Percentiles rank a stretch among this genome's conserved stretches.
Evolutionary conservation across 2,329 filamentous ascomycete species (phyloP).

Genomic region (Atkinsonella hypoxylon): DNA sequence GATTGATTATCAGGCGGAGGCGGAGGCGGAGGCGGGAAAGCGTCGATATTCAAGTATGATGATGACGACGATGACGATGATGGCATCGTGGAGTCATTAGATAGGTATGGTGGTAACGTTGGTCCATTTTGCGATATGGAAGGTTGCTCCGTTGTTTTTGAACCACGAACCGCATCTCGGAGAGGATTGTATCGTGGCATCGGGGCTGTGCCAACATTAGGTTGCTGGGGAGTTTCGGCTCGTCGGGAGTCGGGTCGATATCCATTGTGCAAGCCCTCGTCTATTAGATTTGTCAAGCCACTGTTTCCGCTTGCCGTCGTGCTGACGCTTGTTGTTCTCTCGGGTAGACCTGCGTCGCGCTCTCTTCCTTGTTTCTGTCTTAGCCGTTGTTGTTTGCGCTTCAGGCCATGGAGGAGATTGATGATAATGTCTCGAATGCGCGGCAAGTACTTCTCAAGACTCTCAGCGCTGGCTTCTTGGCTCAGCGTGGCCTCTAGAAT

Average conservation of each 20-base stretch:
- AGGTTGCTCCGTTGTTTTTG: conserved; percentile 47
- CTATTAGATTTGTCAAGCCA: conserved; percentile 42
- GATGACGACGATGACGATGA: conserved; percentile 26
- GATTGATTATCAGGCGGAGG: conserved; percentile 71
- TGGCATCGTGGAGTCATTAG: conserved; percentile 42
- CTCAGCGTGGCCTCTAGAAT: conserved; percentile 94
- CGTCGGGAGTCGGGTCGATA: conserved; percentile 30
- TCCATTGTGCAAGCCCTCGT: conserved; percentile 46
- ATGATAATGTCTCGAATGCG: conserved; percentile 98
- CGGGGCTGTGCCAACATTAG: conserved; percentile 29
- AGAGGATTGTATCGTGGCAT: conserved; percentile 33
- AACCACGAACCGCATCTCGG: conserved; percentile 39
- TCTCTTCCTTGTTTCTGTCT: conserved; percentile 50
- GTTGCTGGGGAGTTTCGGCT: conserved; percentile 15
- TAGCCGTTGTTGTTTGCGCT: conserved; percentile 90
- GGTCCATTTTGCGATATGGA: conserved; percentile 67
- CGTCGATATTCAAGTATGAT: conserved; percentile 49
- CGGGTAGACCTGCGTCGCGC: conserved; percentile 33
- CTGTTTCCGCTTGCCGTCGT: conserved; percentile 46
- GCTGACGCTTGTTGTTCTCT: conserved; percentile 45
- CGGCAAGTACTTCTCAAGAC: conserved; percentile 85
- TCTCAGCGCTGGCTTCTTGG: conserved; percentile 88
- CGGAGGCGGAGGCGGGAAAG: conserved; percentile 54
- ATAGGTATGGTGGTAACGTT: conserved; percentile 59
- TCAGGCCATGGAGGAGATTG: conserved; percentile 87